Evolutionary conservation across 2,329 filamentous ascomycete species (phyloP).

Genomic region (Pyrenophora teres): DNA sequence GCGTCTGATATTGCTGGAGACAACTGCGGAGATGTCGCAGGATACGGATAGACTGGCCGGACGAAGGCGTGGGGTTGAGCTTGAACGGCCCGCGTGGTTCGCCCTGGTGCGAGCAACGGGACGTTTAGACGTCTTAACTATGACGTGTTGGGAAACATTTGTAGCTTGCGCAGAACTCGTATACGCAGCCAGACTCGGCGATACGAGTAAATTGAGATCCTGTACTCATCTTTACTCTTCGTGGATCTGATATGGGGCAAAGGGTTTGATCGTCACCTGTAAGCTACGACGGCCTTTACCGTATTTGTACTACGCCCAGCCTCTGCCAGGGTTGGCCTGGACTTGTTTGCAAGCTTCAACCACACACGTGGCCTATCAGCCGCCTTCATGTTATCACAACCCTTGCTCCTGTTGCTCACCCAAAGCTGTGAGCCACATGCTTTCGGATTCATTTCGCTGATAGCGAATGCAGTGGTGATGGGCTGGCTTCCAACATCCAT

Average conservation of each 20-base stretch:
- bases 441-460: slow-evolving; percentile 18
- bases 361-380: slow-evolving; percentile 21
- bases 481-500: slow-evolving; percentile 1
- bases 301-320: not conserved
- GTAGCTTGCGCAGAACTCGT: too few species aligned
- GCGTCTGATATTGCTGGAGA: slow-evolving; percentile 3
- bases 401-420: slow-evolving; percentile 9
- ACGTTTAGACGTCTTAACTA: not conserved
- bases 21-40: slow-evolving; percentile 7
- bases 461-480: slow-evolving; percentile 8
- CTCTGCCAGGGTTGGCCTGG: slow-evolving; percentile 6
- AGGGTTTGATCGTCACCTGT: slow-evolving; percentile 5
- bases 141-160: not conserved
- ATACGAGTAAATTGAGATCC: too few species aligned
- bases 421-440: slow-evolving; percentile 11
- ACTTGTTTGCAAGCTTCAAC: slow-evolving; percentile 6
- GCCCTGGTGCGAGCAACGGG: not conserved
- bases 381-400: slow-evolving; percentile 21
- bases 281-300: slow-evolving; percentile 7
- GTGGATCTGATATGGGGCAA: not conserved
- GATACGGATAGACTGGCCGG: slow-evolving; percentile 6
- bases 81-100: not conserved
- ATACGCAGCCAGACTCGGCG: too few species aligned
- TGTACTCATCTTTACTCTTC: too few species aligned
- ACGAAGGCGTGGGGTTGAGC: slow-evolving; percentile 4